A percentile compares a stretch with the other conserved stretches of the same genome.
These are phyloP conservation scores for Haplosporangium sp. DNA, from an alignment of 371 early-diverging fungal species.

Conservation along the genomic window DNA sequence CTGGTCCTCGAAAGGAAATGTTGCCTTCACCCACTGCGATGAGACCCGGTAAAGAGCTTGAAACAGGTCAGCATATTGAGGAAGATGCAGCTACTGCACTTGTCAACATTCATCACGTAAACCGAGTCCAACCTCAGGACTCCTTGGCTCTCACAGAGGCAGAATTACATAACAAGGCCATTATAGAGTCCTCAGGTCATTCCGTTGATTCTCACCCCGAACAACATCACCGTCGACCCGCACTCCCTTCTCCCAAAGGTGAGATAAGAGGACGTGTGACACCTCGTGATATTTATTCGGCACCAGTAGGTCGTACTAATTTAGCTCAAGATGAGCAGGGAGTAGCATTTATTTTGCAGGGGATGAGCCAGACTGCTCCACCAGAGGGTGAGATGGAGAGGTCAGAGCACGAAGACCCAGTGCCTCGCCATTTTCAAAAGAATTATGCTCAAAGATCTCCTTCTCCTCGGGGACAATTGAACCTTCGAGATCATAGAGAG, in stretches of 20 bases:
- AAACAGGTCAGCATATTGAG: slow-evolving; percentile 23
- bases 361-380: slow-evolving; percentile 32
- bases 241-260: neutral
- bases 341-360: slow-evolving; percentile 29
- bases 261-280: neutral
- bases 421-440: neutral
- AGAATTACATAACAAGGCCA: slow-evolving; percentile 14
- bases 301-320: neutral
- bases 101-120: slow-evolving; percentile 42
- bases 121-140: slow-evolving; percentile 25
- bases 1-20: neutral
- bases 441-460: neutral
- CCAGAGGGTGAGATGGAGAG: slow-evolving; percentile 12
- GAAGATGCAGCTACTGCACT: slow-evolving; percentile 33
- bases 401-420: slow-evolving; percentile 8
- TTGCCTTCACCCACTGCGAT: neutral
- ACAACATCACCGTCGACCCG: slow-evolving; percentile 9
- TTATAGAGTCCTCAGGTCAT: slow-evolving; percentile 5
- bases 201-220: slow-evolving; percentile 6
- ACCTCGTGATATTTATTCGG: neutral
- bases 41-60: slow-evolving; percentile 20
- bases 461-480: slow-evolving; percentile 1
- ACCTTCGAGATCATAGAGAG: slow-evolving; percentile 1
- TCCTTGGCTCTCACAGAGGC: slow-evolving; percentile 1
- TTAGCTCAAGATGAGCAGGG: slow-evolving; percentile 20